Evolutionary conservation across 768 basidiomycete species (phyloP).

Genomic region (Pholiota microspora): DNA sequence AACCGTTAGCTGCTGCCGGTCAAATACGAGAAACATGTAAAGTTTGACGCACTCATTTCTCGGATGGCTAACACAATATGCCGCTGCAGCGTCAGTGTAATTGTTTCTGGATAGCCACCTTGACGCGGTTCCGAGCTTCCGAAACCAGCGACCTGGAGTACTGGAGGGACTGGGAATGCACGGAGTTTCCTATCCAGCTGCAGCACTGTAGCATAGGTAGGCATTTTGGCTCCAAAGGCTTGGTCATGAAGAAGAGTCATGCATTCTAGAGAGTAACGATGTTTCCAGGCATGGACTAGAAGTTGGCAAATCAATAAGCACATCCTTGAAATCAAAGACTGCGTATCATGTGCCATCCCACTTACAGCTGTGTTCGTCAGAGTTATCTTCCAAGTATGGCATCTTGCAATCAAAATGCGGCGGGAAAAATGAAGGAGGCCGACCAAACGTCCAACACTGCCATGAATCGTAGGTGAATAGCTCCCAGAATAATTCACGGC

Average conservation of each 20-base stretch:
- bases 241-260: slow-evolving; percentile 70
- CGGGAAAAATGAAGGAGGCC: slow-evolving; percentile 66
- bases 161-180: slow-evolving; percentile 63
- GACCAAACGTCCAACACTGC: slow-evolving; percentile 68
- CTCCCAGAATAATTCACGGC: slow-evolving; percentile 74
- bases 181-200: slow-evolving; percentile 66
- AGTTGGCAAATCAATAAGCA: not conserved
- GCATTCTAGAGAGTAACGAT: slow-evolving; percentile 65
- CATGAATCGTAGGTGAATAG: slow-evolving; percentile 51
- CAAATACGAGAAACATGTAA: slow-evolving; percentile 1
- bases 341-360: slow-evolving; percentile 12
- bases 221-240: slow-evolving; percentile 68
- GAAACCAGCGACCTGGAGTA: slow-evolving; percentile 67
- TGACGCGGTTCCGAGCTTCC: slow-evolving; percentile 50
- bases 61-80: slow-evolving; percentile 68
- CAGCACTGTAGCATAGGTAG: slow-evolving; percentile 65
- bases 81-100: slow-evolving; percentile 57
- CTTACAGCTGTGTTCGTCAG: slow-evolving; percentile 62
- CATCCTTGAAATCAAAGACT: not conserved
- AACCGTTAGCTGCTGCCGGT: slow-evolving; percentile 7
- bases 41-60: slow-evolving; percentile 57
- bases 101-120: slow-evolving; percentile 44
- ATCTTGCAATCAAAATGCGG: slow-evolving; percentile 68
- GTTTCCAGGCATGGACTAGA: slow-evolving; percentile 67
- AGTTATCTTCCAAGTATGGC: slow-evolving; percentile 46